phyloP scores from a whole-genome alignment of 176 grass and related monocot genomes.

The Pontederia crassipes region DNA sequence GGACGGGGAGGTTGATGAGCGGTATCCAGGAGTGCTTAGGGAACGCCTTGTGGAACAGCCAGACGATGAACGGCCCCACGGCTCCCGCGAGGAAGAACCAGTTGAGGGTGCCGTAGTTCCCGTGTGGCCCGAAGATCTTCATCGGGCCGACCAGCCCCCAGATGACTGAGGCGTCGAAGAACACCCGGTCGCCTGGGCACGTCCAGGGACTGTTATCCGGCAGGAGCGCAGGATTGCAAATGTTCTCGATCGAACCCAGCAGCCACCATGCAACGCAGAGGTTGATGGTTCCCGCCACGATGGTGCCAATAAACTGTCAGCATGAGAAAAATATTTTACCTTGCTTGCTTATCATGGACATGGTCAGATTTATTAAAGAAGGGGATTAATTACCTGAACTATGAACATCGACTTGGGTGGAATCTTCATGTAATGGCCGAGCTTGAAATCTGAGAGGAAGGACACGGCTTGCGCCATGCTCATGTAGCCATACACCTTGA shows the following conservation, averaged over 20 bases:
- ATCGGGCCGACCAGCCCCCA: slow-evolving; percentile 56
- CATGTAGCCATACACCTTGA: slow-evolving; percentile 91
- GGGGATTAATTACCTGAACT: slow-evolving; percentile 44
- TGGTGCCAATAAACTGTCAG: slow-evolving; percentile 43
- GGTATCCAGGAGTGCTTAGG: slow-evolving; percentile 50
- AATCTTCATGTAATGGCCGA: slow-evolving; percentile 99
- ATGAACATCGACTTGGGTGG: slow-evolving; percentile 92
- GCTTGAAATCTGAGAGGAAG: slow-evolving; percentile 89
- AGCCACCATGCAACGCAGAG: slow-evolving; percentile 62
- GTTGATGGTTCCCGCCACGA: slow-evolving; percentile 62
- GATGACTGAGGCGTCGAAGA: slow-evolving; percentile 82
- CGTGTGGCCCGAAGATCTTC: slow-evolving; percentile 44
- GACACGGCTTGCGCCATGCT: slow-evolving; percentile 74
- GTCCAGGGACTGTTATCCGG: slow-evolving; percentile 69
- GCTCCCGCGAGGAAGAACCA: slow-evolving; percentile 69
- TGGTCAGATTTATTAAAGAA: background rate
- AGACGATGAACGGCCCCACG: slow-evolving; percentile 49
- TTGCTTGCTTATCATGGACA: background rate
- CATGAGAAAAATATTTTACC: background rate
- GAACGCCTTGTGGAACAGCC: slow-evolving; percentile 42
- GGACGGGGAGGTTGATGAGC: slow-evolving; percentile 74
- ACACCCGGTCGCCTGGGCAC: slow-evolving; percentile 49
- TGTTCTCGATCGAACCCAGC: slow-evolving; percentile 44
- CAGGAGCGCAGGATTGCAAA: slow-evolving; percentile 35
- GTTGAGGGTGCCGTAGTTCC: slow-evolving; percentile 48